A percentile compares a stretch with the other conserved stretches of the same genome.
phyloP scores from a whole-genome alignment of 352 stramenopile species.

The Phytophthora capsici region DNA sequence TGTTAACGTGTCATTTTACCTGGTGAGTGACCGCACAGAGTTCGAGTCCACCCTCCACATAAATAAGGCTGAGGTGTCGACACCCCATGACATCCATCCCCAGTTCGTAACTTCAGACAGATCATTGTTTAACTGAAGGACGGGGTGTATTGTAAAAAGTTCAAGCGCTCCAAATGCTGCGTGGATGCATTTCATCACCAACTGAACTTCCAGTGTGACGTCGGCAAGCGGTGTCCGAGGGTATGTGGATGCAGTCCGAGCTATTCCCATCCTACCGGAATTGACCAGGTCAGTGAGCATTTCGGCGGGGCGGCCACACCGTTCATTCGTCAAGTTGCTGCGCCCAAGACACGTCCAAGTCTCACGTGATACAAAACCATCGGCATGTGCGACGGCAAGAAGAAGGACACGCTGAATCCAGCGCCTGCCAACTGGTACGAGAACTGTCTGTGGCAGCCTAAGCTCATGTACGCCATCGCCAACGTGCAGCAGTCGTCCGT shows the following conservation, averaged over 20 bases:
- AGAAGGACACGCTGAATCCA: conserved; percentile 5
- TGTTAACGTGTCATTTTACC: too few species aligned
- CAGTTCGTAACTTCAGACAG: neutral
- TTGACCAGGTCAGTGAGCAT: conserved; percentile 10
- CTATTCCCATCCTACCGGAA: conserved; percentile 24
- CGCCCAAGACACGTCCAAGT: conserved; percentile 14
- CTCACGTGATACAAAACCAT: conserved; percentile 13
- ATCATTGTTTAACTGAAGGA: conserved; percentile 15
- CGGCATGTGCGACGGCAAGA: conserved; percentile 13
- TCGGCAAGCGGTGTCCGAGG: conserved; percentile 1
- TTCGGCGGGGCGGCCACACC: neutral
- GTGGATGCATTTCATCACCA: conserved; percentile 31
- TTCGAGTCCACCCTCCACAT: conserved; percentile 25
- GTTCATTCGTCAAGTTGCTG: conserved; percentile 26
- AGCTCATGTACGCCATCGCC: conserved; percentile 77
- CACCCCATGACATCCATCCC: conserved; percentile 11
- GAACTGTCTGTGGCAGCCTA: conserved; percentile 57
- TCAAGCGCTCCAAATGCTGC: conserved; percentile 25
- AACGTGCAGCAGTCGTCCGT: conserved; percentile 64
- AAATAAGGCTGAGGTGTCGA: conserved; percentile 12
- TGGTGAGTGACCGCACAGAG: neutral
- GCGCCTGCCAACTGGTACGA: conserved; percentile 29
- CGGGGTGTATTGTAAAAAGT: conserved; percentile 11
- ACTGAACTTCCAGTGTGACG: conserved; percentile 27
- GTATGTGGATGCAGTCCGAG: conserved; percentile 35